These are phyloP conservation scores for Collybiopsis confluens DNA, from an alignment of 768 basidiomycete species.

Conservation along the genomic window DNA sequence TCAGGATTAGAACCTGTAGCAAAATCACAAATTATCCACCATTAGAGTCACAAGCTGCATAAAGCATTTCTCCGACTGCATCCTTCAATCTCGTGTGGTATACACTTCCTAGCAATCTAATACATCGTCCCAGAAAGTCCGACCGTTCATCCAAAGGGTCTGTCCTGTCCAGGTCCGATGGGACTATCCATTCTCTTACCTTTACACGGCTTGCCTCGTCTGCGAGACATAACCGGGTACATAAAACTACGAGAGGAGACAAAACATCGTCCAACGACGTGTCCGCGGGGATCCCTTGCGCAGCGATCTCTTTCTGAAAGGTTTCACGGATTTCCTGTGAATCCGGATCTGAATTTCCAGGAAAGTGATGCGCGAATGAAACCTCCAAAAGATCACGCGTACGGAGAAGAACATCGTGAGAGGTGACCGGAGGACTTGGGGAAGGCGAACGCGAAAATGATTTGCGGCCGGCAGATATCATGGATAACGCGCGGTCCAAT, in stretches of 20 bases:
- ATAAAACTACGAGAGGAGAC: conserved; percentile 70
- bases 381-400: conserved; percentile 67
- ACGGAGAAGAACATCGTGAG: conserved; percentile 52
- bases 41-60: conserved; percentile 76
- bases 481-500: conserved; percentile 56
- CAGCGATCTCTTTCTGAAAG: conserved; percentile 36
- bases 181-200: conserved; percentile 67
- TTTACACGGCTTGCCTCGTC: conserved; percentile 54
- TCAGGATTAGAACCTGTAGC: neutral
- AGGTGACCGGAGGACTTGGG: conserved; percentile 26
- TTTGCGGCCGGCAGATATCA: conserved; percentile 47
- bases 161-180: conserved; percentile 76
- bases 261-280: conserved; percentile 72
- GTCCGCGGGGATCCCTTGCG: conserved; percentile 25
- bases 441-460: conserved; percentile 48
- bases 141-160: conserved; percentile 67
- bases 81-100: conserved; percentile 72
- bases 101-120: conserved; percentile 72
- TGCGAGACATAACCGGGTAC: conserved; percentile 65
- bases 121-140: conserved; percentile 72
- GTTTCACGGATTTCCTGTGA: conserved; percentile 54
- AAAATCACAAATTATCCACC: neutral
- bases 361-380: conserved; percentile 59
- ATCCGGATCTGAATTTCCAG: conserved; percentile 60
- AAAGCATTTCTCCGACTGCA: conserved; percentile 84